Evolutionary conservation across 306 rosid genomes (phyloP).

Genomic region (Mimosa bimucronata): DNA sequence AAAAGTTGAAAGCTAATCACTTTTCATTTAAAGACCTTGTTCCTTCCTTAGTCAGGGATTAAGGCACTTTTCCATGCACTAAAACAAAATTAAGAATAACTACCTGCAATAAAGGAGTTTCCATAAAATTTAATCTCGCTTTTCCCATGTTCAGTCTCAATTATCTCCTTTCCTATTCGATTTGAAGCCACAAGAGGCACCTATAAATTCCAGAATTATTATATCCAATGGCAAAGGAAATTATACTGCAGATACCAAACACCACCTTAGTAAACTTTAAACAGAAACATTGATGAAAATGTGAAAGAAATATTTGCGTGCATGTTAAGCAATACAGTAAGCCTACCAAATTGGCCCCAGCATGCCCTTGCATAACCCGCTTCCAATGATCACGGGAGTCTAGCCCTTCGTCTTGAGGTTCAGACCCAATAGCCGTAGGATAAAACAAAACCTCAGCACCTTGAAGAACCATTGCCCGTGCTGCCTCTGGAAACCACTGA

Average conservation of each 20-base stretch:
- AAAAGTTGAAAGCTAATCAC: neutral
- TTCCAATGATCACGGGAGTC: conserved; percentile 94
- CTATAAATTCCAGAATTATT: conserved; percentile 53
- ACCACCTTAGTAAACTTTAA: neutral
- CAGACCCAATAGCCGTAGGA: conserved; percentile 97
- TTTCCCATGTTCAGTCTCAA: conserved; percentile 87
- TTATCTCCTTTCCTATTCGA: conserved; percentile 83
- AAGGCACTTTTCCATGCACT: neutral
- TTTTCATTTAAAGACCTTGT: conserved; percentile 12
- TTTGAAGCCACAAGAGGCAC: conserved; percentile 95
- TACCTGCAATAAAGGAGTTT: conserved; percentile 96
- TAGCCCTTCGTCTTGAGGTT: conserved; percentile 83
- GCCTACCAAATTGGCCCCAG: conserved; percentile 90
- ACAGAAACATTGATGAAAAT: conserved; percentile 21
- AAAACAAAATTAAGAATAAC: conserved; percentile 26
- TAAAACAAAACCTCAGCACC: conserved; percentile 96
- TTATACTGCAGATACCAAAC: neutral
- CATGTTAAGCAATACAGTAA: conserved; percentile 8
- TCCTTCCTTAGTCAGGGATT: neutral
- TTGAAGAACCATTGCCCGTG: conserved; percentile 94
- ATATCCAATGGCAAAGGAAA: neutral
- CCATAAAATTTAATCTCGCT: conserved; percentile 84
- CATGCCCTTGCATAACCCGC: conserved; percentile 98
- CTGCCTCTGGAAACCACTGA: conserved; percentile 99
- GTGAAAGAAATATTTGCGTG: neutral